Conservation (phyloP, 352 stramenopile species). For the Globisporangium irregulare region DNA sequence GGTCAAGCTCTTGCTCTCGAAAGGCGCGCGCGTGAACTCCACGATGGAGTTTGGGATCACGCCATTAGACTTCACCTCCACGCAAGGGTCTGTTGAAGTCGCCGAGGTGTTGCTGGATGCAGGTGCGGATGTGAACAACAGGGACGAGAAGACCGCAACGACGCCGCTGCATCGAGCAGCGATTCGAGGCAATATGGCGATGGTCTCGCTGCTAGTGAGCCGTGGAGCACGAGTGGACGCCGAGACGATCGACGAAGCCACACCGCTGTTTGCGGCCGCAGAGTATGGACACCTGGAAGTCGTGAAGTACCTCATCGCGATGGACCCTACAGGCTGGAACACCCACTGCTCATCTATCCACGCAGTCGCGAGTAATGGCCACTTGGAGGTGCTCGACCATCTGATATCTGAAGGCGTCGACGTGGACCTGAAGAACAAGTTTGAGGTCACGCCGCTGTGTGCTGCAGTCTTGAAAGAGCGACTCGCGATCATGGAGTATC, state of each 20-base stretch:
- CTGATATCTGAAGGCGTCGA: constrained; percentile 12
- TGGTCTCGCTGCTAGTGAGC: constrained; percentile 15
- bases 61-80: constrained; percentile 12
- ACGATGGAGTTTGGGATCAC: constrained; percentile 22
- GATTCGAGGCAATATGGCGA: constrained; percentile 13
- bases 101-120: constrained; percentile 16
- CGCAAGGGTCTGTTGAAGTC: constrained; percentile 14
- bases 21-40: constrained; percentile 12
- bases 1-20: constrained; percentile 16
- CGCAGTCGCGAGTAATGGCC: constrained; percentile 17
- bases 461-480: constrained; percentile 13
- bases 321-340: constrained; percentile 10
- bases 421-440: constrained; percentile 17
- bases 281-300: constrained; percentile 20
- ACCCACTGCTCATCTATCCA: constrained; percentile 14
- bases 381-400: constrained; percentile 19
- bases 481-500: constrained; percentile 13
- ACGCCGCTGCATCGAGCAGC: constrained; percentile 18
- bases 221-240: constrained; percentile 13
- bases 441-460: constrained; percentile 18
- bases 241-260: constrained; percentile 13
- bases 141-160: constrained; percentile 18
- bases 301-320: constrained; percentile 11
- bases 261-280: constrained; percentile 16
- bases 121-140: constrained; percentile 19